Evolutionary conservation across 106 monocot species (phyloP), one percentile per base, ranked within the genome.

Genomic region (Dactylorhiza incarnata): DNA sequence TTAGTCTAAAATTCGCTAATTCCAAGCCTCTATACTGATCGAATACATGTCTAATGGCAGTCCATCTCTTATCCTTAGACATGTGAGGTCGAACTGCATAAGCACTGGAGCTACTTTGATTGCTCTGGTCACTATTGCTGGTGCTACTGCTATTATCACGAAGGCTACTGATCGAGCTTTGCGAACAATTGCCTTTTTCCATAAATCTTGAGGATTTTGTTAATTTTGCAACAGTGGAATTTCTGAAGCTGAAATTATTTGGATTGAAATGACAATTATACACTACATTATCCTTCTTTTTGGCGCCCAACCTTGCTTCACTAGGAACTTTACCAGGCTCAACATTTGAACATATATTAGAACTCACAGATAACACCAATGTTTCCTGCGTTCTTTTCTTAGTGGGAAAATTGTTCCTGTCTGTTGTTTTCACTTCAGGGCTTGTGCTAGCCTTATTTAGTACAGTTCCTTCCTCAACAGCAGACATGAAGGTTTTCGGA

Each of bases 1-100:
- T 75, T 74, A 95, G 87, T 74, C 87, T 89, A 73, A 95, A 95
- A 49, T 89, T 86, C 62, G 80, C 86, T 79, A 95, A 81, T 7
- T 87, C 84, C 56, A 95, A 84, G 76, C 79, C 78, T 66, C 91
- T 89, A 20, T 95, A 80, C 76, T 83, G 91, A 78, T 76, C 63
- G 58, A 83, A 65, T 72, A 78, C 55, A 14, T 81, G 84, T 7
- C 79, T 80, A 16, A 95, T 86, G 43, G 91, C 91, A 20, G 75
- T 25, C 75, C 75, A 75, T 75, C 46, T 75, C 19, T 61, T 14
- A 45, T 62, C 75, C 43, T 75, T 75, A 4, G 75, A 75, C 75
- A 75, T 75, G 61, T 75, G 75, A 45, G 59, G 75, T 24, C 75
- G 54, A 75, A 37, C 45, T 43, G 12, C 68, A 74, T 75, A 62